Evolutionary conservation across 768 basidiomycete genomes (phyloP).

Genomic region (Leccinum fibrillosum): DNA sequence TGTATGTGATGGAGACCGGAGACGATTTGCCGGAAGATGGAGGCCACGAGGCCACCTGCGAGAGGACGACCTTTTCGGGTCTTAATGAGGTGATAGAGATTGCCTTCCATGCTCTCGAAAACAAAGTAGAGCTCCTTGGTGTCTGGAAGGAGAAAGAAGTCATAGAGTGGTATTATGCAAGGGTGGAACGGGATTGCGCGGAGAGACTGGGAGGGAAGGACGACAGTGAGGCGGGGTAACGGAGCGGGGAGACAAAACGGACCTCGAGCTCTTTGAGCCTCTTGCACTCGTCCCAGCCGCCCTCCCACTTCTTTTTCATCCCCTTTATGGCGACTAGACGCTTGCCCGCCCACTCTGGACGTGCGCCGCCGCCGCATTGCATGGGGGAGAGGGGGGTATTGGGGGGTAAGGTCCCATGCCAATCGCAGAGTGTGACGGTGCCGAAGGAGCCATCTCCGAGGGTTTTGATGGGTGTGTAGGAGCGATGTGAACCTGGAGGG

Average conservation of each 20-base stretch:
- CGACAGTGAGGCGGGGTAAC: slow-evolving; percentile 12
- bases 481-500: slow-evolving; percentile 70
- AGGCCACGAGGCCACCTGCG: slow-evolving; percentile 94
- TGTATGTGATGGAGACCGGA: slow-evolving; percentile 93
- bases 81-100: slow-evolving; percentile 98
- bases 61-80: slow-evolving; percentile 91
- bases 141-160: slow-evolving; percentile 96
- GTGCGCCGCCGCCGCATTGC: slow-evolving; percentile 90
- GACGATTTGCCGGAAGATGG: slow-evolving; percentile 91
- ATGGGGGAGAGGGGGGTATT: slow-evolving; percentile 90
- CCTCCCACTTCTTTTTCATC: slow-evolving; percentile 98
- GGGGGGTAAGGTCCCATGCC: slow-evolving; percentile 93
- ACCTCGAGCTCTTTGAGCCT: slow-evolving; percentile 95
- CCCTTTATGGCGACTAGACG: slow-evolving; percentile 94
- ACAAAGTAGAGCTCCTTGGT: slow-evolving; percentile 98
- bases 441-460: slow-evolving; percentile 99
- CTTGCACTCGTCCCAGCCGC: slow-evolving; percentile 97
- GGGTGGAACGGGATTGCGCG: slow-evolving; percentile 93
- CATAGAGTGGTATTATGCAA: slow-evolving; percentile 98
- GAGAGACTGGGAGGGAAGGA: slow-evolving; percentile 63
- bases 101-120: slow-evolving; percentile 99
- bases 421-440: slow-evolving; percentile 98
- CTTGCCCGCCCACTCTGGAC: slow-evolving; percentile 93
- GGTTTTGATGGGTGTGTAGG: slow-evolving; percentile 93
- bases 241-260: slow-evolving; percentile 31